phyloP scores from a whole-genome alignment of 2,329 filamentous ascomycete species.

The Pseudogymnoascus sp. region DNA sequence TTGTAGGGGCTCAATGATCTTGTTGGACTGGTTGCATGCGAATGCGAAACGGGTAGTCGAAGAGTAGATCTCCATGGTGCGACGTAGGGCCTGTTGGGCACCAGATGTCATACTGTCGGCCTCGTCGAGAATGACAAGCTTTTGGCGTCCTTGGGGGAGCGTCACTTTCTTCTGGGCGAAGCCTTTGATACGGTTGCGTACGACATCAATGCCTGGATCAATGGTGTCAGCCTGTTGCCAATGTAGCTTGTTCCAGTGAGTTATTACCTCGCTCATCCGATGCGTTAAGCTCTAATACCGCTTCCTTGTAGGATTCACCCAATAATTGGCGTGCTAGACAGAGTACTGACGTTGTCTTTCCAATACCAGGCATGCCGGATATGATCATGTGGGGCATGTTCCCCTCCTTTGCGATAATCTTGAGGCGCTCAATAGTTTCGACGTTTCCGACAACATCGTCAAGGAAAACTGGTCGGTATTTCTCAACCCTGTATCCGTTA shows the following conservation, averaged over 20 bases:
- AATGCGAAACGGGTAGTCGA: conserved; percentile 95
- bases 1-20: conserved; percentile 98
- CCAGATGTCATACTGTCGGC: conserved; percentile 97
- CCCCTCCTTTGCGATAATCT: conserved; percentile 96
- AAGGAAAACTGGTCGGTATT: conserved; percentile 89
- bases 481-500: conserved; percentile 69
- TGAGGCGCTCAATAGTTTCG: conserved; percentile 92
- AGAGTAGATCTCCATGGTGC: conserved; percentile 99
- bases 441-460: conserved; percentile 97
- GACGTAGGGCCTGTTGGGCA: conserved; percentile 85
- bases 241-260: not conserved
- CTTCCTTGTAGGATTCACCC: conserved; percentile 92
- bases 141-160: conserved; percentile 80
- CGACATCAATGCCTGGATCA: conserved; percentile 76
- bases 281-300: conserved; percentile 90
- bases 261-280: conserved; percentile 76
- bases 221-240: not conserved
- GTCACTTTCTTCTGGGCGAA: conserved; percentile 99
- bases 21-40: conserved; percentile 97
- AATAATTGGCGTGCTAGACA: conserved; percentile 88
- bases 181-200: conserved; percentile 93
- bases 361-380: conserved; percentile 98
- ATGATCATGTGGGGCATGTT: conserved; percentile 99
- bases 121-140: conserved; percentile 95
- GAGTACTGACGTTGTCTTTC: conserved; percentile 92